A percentile compares a stretch with the other conserved stretches of the same genome.
Evolutionary conservation across 139 green algal genomes (phyloP).

Genomic region (Eudorina sp.): DNA sequence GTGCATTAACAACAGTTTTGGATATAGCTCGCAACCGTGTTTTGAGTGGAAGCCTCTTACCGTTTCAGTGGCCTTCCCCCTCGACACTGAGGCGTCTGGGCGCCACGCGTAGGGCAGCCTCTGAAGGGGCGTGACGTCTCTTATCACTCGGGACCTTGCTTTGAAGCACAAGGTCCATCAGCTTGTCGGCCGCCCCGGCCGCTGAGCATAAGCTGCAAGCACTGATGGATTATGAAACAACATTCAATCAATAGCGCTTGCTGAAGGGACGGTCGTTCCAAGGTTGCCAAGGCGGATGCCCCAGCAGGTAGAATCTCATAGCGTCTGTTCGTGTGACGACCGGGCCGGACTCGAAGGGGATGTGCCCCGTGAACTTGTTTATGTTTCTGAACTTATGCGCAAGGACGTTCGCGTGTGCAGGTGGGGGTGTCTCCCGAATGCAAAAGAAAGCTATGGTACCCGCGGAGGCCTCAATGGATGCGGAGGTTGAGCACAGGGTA

Average conservation of each 20-base stretch:
- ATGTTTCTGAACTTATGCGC: neutral
- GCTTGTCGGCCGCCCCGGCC: neutral
- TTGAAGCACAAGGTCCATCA: neutral
- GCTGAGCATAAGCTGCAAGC: neutral
- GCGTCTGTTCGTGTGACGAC: no score
- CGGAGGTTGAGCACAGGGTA: conserved; percentile 27
- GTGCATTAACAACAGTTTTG: no score
- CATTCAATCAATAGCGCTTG: neutral
- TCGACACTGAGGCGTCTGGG: no score
- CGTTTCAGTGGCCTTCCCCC: no score
- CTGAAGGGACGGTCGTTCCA: neutral
- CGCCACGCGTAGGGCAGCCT: no score
- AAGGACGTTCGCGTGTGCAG: neutral
- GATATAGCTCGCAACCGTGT: no score
- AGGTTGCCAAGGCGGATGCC: conserved; percentile 2
- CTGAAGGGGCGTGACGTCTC: no score
- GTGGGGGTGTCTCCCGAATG: neutral
- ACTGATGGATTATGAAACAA: neutral
- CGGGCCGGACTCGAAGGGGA: no score
- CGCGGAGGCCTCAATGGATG: neutral
- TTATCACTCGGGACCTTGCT: no score
- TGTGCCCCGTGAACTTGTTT: no score
- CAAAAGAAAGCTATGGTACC: conserved; percentile 29
- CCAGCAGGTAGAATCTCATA: no score
- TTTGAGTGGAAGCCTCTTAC: no score